Evolutionary conservation across 306 rosid genomes (phyloP), one percentile per base, ranked within the genome.

Genomic region (Dryas octopetala): DNA sequence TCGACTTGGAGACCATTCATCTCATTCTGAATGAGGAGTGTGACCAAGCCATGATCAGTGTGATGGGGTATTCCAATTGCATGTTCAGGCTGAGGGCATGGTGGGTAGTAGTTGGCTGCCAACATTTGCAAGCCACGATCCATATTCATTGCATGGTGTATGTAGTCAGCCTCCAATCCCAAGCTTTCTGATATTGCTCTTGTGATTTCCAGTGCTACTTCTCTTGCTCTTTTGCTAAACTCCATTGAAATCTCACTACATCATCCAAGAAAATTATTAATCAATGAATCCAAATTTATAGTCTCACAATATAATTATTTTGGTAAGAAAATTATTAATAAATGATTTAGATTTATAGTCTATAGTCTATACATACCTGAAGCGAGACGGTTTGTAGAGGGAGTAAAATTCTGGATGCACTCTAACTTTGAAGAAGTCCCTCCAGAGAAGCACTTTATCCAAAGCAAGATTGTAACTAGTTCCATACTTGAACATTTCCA

Each of bases 381-480:
- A 85, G 64, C 89, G 86, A 0, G 62, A 63, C 40, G 92, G 92
- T 45, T 85, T 85, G 76, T 74, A 28, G 17, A 87, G 91, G 60
- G 86, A 85, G 48, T 81, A 74, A 74, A 85, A 85, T 7, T 79
- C 32, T 0, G 86, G 92, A 26, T 48, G 67, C 3, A 82, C 70
- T 11, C 71, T 40, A 11, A 62, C 76, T 51, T 83, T 88, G 68
- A 88, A 81, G 54, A 62, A 88, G 55, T 88, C 88, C 75, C 90
- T 86, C 92, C 92, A 86, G 16, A 64, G 83, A 41, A 77, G 88
- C 64, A 85, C 78, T 17, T 71, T 61, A 19, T 88, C 92, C 4
- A 55, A 52, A 32, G 62, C 47, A 15, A 78, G 78, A 59, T 61
- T 62, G 54, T 74, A 68, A 82, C 89, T 88, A 3, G 89, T 85